These are phyloP conservation scores for Phialophora tarda DNA, from an alignment of 2,329 filamentous ascomycete genomes.

Conservation along the genomic window DNA sequence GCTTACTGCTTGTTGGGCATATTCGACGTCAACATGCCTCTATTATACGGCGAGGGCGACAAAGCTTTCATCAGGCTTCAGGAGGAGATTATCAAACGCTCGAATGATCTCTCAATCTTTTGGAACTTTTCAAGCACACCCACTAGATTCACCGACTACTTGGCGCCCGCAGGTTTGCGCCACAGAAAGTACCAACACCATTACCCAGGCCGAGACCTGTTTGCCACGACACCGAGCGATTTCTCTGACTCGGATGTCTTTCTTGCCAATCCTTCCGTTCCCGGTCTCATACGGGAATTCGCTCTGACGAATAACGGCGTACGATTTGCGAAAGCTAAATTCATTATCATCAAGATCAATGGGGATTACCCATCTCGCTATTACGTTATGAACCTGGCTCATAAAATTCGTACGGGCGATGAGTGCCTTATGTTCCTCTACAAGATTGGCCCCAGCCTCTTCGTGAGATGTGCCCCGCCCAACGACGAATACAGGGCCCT, in stretches of 20 bases:
- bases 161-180: not conserved
- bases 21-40: slow-evolving; percentile 52
- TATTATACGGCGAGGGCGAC: slow-evolving; percentile 50
- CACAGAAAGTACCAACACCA: fast-evolving
- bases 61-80: slow-evolving; percentile 39
- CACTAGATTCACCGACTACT: not conserved
- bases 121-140: not conserved
- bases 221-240: not conserved
- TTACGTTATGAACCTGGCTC: not conserved
- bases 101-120: slow-evolving; percentile 13
- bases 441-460: not conserved
- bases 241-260: not conserved
- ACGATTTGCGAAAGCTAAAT: not conserved
- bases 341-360: not conserved
- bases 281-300: not conserved
- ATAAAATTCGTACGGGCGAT: fast-evolving
- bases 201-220: not conserved
- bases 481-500: not conserved
- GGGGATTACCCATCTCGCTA: not conserved
- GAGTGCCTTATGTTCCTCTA: not conserved
- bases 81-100: slow-evolving; percentile 33
- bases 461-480: not conserved
- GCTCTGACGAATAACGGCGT: slow-evolving; percentile 4
- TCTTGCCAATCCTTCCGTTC: not conserved
- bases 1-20: slow-evolving; percentile 55